Conservation (phyloP, 768 basidiomycete species). For the Serendipita sp. region DNA sequence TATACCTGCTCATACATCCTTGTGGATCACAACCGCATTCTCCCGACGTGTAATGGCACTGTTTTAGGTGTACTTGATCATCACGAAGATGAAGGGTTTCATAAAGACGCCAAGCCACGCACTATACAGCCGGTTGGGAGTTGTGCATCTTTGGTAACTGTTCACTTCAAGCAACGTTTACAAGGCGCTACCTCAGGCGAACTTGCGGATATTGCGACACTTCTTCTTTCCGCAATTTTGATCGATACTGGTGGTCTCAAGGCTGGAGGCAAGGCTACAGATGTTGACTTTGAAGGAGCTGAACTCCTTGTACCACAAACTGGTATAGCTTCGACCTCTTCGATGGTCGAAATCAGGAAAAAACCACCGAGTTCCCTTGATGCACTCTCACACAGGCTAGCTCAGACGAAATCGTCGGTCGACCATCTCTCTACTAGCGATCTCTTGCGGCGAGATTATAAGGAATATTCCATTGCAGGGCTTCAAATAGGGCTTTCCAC, state of each 20-base stretch:
- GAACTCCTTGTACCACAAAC: constrained; percentile 47
- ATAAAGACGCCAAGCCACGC: constrained; percentile 49
- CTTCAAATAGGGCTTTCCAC: constrained; percentile 66
- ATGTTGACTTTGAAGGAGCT: constrained; percentile 47
- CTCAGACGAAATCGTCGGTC: constrained; percentile 48
- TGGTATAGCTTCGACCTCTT: constrained; percentile 20
- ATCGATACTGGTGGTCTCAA: constrained; percentile 79
- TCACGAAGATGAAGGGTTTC: constrained; percentile 66
- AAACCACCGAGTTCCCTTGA: constrained; percentile 26
- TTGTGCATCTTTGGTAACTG: constrained; percentile 53
- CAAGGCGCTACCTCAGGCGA: constrained; percentile 18
- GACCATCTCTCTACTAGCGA: constrained; percentile 53
- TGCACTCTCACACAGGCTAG: constrained; percentile 32
- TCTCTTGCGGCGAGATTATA: constrained; percentile 87
- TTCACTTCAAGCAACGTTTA: constrained; percentile 25
- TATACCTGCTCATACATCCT: constrained; percentile 49
- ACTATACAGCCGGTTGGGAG: constrained; percentile 58
- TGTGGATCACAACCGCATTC: constrained; percentile 80
- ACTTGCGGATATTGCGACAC: constrained; percentile 48
- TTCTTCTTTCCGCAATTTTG: constrained; percentile 67
- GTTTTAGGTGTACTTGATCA: constrained; percentile 81
- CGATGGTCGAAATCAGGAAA: constrained; percentile 20
- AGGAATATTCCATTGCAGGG: constrained; percentile 49
- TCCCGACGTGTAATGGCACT: constrained; percentile 25
- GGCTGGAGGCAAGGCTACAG: constrained; percentile 57